Base-by-base conservation (phyloP, 768 basidiomycete genomes). In the Lactarius sanguifluus region DNA sequence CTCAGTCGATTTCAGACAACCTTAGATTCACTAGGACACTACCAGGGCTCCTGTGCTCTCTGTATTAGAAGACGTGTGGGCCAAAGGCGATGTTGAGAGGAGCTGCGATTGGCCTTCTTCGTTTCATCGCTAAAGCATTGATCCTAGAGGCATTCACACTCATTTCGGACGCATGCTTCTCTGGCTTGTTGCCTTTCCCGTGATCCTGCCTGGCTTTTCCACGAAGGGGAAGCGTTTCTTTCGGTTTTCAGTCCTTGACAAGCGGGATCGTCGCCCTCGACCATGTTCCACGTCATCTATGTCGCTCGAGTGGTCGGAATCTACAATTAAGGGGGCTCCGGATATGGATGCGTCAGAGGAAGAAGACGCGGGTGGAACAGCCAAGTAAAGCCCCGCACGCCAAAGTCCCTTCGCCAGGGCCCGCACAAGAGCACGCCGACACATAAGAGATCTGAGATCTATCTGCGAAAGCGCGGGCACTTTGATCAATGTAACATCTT, bases 241-340 rank as follows among this genome's bases (percentile, higher is more conserved):
- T 72, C 81, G 82, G 32, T 82, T 92, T 63, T 89, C 87, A 67
- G 85, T 93, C 9, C 89, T 89, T 1, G 89, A 89, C 61, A 87
- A 89, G 72, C 92, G 88, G 92, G 92, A 86, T 75, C 85, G 86
- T 64, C 83, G 89, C 20, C 85, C 86, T 25, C 89, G 83, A 67
- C 82, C 86, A 8, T 83, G 84, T 0, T 78, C 76, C 47, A 71
- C 81, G 3, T 84, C 85, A 1, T 76, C 77, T 18, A 73, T 79
- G 25, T 82, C 84, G 0, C 62, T 78, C 13, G 81, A 81, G 41
- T 82, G 84, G 3, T 86, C 85, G 2, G 81, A 86, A 36, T 76
- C 79, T 30, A 85, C 84, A 0, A 76, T 86, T 54, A 78, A 77
- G 54, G 79, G 79, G 10, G 76, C 86, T 3, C 81, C 79, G 20